These are phyloP conservation scores for Pseudocercospora fijiensis DNA, from an alignment of 2,329 filamentous ascomycete genomes.

Conservation along the genomic window DNA sequence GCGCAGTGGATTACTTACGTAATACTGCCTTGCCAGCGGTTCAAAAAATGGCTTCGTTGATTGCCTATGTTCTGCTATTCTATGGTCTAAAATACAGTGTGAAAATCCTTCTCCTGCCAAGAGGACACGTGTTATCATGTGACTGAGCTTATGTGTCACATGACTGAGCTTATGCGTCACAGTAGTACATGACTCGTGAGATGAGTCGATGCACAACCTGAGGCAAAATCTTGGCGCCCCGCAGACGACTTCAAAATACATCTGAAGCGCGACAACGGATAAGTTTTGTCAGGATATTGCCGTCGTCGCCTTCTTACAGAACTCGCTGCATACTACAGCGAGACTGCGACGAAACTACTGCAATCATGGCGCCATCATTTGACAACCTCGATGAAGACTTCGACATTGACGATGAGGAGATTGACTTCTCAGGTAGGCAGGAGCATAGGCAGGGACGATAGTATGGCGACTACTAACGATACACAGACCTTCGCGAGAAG, in stretches of 20 bases:
- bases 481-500: slow-evolving; percentile 78
- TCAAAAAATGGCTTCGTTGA: no score
- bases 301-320: neutral
- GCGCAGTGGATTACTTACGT: no score
- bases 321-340: slow-evolving; percentile 6
- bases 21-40: no score
- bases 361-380: slow-evolving; percentile 88
- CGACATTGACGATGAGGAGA: slow-evolving; percentile 87
- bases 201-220: neutral
- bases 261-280: neutral
- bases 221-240: slow-evolving; percentile 5
- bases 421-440: slow-evolving; percentile 70
- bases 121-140: no score
- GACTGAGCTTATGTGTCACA: no score
- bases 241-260: neutral
- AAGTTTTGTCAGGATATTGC: neutral
- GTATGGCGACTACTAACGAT: slow-evolving; percentile 9
- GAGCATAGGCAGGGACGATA: neutral
- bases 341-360: slow-evolving; percentile 14
- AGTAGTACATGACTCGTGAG: no score
- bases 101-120: no score
- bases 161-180: no score
- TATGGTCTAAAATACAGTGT: no score
- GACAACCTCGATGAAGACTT: slow-evolving; percentile 76
- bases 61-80: no score